phyloP scores from a whole-genome alignment of 768 basidiomycete species.

The Chiua virens region DNA sequence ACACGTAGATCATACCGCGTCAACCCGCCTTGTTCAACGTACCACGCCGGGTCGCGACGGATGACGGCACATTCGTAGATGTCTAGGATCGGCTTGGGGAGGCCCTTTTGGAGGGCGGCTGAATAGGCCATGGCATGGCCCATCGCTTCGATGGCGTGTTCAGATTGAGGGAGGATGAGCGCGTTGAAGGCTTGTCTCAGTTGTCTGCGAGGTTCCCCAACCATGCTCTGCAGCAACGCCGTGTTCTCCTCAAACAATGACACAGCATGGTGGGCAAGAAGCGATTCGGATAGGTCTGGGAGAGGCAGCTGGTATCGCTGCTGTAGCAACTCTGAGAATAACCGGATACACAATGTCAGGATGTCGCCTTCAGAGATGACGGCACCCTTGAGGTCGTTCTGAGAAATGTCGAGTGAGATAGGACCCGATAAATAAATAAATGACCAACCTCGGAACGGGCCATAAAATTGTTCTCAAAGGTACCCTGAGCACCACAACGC shows the following conservation, averaged over 20 bases:
- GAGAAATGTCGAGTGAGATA: not conserved
- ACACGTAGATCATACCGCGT: slow-evolving; percentile 47
- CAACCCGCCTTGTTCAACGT: slow-evolving; percentile 51
- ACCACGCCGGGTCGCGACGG: slow-evolving; percentile 58
- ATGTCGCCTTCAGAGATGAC: slow-evolving; percentile 59
- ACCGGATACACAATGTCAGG: slow-evolving; percentile 51
- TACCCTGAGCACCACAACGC: slow-evolving; percentile 65
- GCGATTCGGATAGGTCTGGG: slow-evolving; percentile 41
- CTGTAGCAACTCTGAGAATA: slow-evolving; percentile 60
- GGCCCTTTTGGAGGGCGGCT: slow-evolving; percentile 42
- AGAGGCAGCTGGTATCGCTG: slow-evolving; percentile 52
- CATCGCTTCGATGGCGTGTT: slow-evolving; percentile 55
- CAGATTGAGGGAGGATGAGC: slow-evolving; percentile 56
- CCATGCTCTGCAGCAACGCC: slow-evolving; percentile 36
- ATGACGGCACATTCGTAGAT: slow-evolving; percentile 55
- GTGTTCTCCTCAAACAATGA: slow-evolving; percentile 49
- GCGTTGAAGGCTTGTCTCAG: slow-evolving; percentile 54
- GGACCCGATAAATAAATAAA: not conserved
- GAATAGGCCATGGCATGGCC: slow-evolving; percentile 64
- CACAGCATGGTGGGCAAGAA: slow-evolving; percentile 51
- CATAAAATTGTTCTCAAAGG: slow-evolving; percentile 64
- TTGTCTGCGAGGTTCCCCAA: slow-evolving; percentile 26
- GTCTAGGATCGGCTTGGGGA: slow-evolving; percentile 52
- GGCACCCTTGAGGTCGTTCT: slow-evolving; percentile 50
- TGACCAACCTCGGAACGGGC: slow-evolving; percentile 48